Evolutionary conservation across 345 rosid species (phyloP).

Genomic region (Corchorus capsularis): DNA sequence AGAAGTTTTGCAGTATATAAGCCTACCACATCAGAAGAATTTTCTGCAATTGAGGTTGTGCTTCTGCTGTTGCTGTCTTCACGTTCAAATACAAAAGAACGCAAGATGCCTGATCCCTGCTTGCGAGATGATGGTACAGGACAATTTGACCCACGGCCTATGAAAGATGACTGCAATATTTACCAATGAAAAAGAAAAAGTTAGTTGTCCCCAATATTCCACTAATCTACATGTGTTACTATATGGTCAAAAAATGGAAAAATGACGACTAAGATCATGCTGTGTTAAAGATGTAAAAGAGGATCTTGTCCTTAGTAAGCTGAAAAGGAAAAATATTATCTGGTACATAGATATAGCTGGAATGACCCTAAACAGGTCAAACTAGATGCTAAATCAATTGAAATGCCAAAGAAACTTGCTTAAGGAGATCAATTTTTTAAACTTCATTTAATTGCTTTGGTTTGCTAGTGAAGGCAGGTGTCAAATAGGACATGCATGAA

Average conservation of each 20-base stretch:
- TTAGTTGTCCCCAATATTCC: not conserved
- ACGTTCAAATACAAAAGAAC: slow-evolving; percentile 83
- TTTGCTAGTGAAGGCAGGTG: not conserved
- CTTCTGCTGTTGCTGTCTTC: slow-evolving; percentile 64
- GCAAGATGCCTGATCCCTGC: slow-evolving; percentile 54
- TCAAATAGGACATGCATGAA: not conserved
- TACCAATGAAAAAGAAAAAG: slow-evolving; percentile 16
- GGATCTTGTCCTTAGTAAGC: not conserved
- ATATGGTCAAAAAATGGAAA: not conserved
- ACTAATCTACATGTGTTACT: not conserved
- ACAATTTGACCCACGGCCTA: slow-evolving; percentile 56
- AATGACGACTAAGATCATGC: not conserved
- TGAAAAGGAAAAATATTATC: not conserved
- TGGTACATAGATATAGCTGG: not conserved
- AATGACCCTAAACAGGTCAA: not conserved
- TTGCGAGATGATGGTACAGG: slow-evolving; percentile 57
- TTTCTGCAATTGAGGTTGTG: slow-evolving; percentile 49
- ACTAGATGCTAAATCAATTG: not conserved
- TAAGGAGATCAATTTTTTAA: not conserved
- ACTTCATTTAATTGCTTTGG: not conserved
- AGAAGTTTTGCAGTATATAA: slow-evolving; percentile 14
- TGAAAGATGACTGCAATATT: slow-evolving; percentile 80
- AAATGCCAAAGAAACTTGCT: not conserved
- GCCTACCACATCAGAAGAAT: slow-evolving; percentile 61
- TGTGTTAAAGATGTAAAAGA: not conserved